Evolutionary conservation across 2,329 filamentous ascomycete species (phyloP), one percentile per base, ranked within the genome.

Genomic region (Ilyonectria destructans): DNA sequence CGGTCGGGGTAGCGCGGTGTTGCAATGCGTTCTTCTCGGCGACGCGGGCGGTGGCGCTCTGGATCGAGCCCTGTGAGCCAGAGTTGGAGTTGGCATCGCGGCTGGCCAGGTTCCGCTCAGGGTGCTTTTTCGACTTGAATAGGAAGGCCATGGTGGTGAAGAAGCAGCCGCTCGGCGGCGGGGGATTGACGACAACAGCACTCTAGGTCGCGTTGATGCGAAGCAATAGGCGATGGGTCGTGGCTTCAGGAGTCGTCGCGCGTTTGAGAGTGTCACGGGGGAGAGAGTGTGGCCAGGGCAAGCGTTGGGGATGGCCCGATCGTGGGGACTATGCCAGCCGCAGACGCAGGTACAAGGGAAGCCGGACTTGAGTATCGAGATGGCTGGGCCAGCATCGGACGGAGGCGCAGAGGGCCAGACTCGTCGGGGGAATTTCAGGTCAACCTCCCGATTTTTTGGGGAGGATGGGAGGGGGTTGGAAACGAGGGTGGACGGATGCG

Each of bases 61-160:
- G 84, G 49, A 88, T 80, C 40, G 84, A 86, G 59, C 83, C 84
- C 77, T 85, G 85, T 17, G 74, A 76, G 33, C 74, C 74, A 7
- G 86, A 84, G 59, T 81, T 83, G 56, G 85, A 85, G 60, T 82
- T 83, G 59, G 85, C 87, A 77, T 90, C 88, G 78, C 88, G 87
- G 78, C 84, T 87, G 60, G 85, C 82, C 72, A 88, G 79, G 65
- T 83, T 84, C 78, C 90, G 88, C 75, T 91, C 90, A 80, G 92
- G 90, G 78, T 89, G 88, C 82, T 93, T 94, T 83, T 94, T 95
- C 64, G 91, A 93, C 81, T 94, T 94, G 85, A 95, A 95, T 69
- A 95, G 87, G 82, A 95, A 95, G 73, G 92, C 91, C 92, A 95
- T 95, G 81, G 86, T 81, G 77, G 76, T 82, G 78, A 80, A 75